Evolutionary conservation across 495 filamentous ascomycete species (phyloP).

Genomic region (Lepraria neglecta): DNA sequence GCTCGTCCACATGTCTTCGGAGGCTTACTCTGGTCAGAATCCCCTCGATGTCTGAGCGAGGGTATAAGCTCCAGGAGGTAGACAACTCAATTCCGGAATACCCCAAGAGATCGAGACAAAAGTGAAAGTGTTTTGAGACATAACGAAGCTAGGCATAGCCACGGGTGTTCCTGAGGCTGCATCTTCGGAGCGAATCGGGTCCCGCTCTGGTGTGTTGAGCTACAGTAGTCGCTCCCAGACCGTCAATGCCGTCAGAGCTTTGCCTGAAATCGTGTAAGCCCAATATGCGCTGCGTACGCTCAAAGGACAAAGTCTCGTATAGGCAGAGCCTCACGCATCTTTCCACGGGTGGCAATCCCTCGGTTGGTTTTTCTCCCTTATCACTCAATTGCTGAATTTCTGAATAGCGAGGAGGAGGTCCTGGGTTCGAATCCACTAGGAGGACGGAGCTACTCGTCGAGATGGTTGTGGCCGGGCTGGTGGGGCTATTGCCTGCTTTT

Average conservation of each 20-base stretch:
- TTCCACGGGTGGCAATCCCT: not conserved
- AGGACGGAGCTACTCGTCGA: no score
- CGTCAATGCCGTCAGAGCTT: not conserved
- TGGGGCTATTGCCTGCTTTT: no score
- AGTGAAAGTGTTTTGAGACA: no score
- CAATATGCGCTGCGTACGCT: constrained; percentile 1
- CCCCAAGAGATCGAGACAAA: no score
- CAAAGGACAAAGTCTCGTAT: not conserved
- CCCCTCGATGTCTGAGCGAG: not conserved
- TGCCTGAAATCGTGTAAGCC: not conserved
- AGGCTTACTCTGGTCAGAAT: not conserved
- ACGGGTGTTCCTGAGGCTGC: not conserved
- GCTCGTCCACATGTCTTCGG: not conserved
- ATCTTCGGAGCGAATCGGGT: not conserved
- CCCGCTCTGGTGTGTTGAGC: not conserved
- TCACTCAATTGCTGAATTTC: not conserved
- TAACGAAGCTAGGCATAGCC: not conserved
- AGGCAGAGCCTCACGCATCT: not conserved
- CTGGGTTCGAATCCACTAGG: no score
- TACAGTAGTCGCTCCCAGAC: not conserved
- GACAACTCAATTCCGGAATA: no score
- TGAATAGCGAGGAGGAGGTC: no score
- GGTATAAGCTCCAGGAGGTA: not conserved
- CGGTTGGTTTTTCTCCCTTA: not conserved
- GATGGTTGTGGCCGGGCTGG: no score